Base-by-base conservation (phyloP, 805 yeast genomes). In the Wickerhamomyces xylosicus region DNA sequence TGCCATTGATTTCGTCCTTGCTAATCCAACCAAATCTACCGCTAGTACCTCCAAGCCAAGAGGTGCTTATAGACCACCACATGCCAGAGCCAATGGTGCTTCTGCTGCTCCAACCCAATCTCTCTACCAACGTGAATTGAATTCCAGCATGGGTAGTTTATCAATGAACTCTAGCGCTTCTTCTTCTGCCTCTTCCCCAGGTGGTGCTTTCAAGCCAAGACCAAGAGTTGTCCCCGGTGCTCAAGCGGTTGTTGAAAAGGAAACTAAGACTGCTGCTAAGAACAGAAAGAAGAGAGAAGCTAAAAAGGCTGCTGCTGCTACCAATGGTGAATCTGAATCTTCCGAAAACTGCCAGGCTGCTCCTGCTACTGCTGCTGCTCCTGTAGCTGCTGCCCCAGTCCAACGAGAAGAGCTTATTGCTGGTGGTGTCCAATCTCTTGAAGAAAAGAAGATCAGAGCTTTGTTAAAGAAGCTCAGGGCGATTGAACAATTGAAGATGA, bases 1-100 rank as follows among this genome's bases (percentile, higher is more conserved):
- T 34, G 95, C 87, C 17, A 64, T 69, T 33, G 84, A 75, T 41
- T 75, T 64, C 50, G 57, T 60, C 19, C 49, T 62, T 17, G 57
- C 57, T 29, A 56, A 64, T 49, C 71, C 56, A 47, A 64, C 54
- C 43, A 45, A 53, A 8, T 41, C 50, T 14, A 49, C 56, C 7
- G 47, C 49, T 28, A 56, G 60, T 15, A 59, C 66, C 16, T 57
- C 71, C 39, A 81, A 79, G 56, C 79, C 89, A 39, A 71, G 75
- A 25, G 95, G 96, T 39, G 97, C 97, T 33, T 92, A 92, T 59
- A 77, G 95, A 59, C 98, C 98, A 19, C 98, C 99, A 2, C 96
- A 87, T 60, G 95, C 97, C 10, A 73, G 95, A 59, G 68, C 50
- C 31, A 58, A 54, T 14, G 49, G 54, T 31, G 56, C 62, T n/a